Percentiles rank a stretch among this genome's conserved stretches.
phyloP scores from a whole-genome alignment of 2,329 filamentous ascomycete genomes.

The Blastomyces emzantsi region DNA sequence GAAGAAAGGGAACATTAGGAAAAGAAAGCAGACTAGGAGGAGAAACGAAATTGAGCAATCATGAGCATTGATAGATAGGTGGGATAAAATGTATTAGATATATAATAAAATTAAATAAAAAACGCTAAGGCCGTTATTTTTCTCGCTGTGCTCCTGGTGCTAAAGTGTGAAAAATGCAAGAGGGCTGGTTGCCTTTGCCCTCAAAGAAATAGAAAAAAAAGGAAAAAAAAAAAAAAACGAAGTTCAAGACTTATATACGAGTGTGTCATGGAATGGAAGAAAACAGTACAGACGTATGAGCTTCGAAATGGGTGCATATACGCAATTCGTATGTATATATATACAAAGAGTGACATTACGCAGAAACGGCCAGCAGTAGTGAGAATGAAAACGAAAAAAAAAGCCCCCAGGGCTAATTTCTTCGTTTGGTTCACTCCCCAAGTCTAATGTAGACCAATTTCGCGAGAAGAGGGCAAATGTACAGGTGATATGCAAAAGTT shows the following conservation, averaged over 20 bases:
- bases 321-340: slow-evolving; percentile 1
- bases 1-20: not conserved
- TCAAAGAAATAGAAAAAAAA: not conserved
- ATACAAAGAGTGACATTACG: not conserved
- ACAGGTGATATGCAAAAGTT: not conserved
- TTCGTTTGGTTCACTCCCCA: not conserved
- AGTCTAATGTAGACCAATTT: not conserved
- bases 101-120: not conserved
- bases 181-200: not conserved
- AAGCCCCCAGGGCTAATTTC: not conserved
- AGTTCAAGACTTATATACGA: not conserved
- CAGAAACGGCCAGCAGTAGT: not conserved
- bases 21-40: not conserved
- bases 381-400: not conserved
- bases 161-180: not conserved
- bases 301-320: not conserved
- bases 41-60: not conserved
- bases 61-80: not conserved
- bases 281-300: not conserved
- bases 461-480: not conserved
- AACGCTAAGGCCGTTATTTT: not conserved
- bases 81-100: not conserved
- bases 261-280: not conserved
- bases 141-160: not conserved
- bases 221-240: not conserved